Evolutionary conservation across 208 protist species (phyloP), one percentile per base, ranked within the genome.

Genomic region (Wallacemonas sp.): DNA sequence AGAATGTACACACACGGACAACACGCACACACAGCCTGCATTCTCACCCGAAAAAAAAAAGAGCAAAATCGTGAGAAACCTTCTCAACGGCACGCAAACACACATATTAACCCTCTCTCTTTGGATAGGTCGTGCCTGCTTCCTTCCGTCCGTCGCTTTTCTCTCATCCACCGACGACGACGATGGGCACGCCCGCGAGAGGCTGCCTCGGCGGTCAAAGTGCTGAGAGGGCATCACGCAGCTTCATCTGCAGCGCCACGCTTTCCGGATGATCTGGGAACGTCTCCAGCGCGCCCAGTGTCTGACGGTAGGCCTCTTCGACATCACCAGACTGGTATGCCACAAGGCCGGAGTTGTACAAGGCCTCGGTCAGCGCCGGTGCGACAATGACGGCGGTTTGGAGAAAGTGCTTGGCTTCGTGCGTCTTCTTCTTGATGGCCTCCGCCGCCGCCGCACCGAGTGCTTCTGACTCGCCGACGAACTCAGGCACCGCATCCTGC

Each of bases 341-440:
- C 36, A 95, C 37, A 32, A 97, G 70, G 5, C 82, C 96, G 22
- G 67, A 59, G 73, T 98, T 98, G 80, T 97, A 98, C 22, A 97
- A 72, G 17, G 94, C 85, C 76, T 98, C 97, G 36, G 82, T 76
- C 62, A 97, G 75, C 48, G 83, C 69, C 29, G 83, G 80, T n/a
- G 70, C 73, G 10, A 91, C 72, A n/a, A 73, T 66, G 24, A 87
- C 45, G 21, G 96, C 92, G 46, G 81, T 81, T 34, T 85, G 48
- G 29, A 99, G 80, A 53, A 89, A 78, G 32, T 76, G 75, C 5
- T 64, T 41, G 3, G 90, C 90, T 37, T 93, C 73, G 58, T 71
- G 63, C 27, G 92, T 79, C 34, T 65, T 57, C 27, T 70, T 55
- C 26, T 63, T 53, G 33, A 65, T 53, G 9, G 30, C 46, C 8